phyloP scores from a whole-genome alignment of 2,329 filamentous ascomycete genomes.

The Hymenoscyphus albidus region DNA sequence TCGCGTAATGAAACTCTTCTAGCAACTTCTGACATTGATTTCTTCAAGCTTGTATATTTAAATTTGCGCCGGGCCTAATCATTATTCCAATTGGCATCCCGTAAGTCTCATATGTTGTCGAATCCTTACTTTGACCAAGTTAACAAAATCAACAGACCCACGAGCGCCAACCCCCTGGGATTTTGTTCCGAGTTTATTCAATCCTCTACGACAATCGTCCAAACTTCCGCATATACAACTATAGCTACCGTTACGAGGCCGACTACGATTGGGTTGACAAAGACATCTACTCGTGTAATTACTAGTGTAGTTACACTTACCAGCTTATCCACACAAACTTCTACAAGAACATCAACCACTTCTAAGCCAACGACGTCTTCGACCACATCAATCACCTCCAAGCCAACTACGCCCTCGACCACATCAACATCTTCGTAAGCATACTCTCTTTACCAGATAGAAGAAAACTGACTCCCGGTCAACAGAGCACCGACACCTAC shows the following conservation, averaged over 20 bases:
- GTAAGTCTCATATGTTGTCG: background rate
- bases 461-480: background rate
- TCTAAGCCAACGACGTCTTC: background rate
- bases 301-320: conserved; percentile 6
- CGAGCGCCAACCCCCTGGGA: conserved; percentile 15
- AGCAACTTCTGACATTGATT: background rate
- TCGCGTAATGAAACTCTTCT: background rate
- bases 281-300: background rate
- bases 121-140: background rate
- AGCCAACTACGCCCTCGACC: background rate
- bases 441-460: too few species aligned
- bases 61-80: conserved; percentile 4
- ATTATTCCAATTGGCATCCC: conserved; percentile 3
- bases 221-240: conserved; percentile 9
- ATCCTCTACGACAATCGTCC: conserved; percentile 13
- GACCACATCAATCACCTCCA: background rate
- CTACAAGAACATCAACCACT: background rate
- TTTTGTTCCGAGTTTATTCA: conserved; percentile 18
- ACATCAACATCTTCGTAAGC: conserved; percentile 5
- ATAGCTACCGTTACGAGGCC: conserved; percentile 10
- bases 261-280: background rate
- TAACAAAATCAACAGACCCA: conserved; percentile 6
- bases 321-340: background rate
- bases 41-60: conserved; percentile 5
- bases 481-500: background rate